Conservation (phyloP, 2,329 filamentous ascomycete species). For the Diaporthe ampelina region DNA sequence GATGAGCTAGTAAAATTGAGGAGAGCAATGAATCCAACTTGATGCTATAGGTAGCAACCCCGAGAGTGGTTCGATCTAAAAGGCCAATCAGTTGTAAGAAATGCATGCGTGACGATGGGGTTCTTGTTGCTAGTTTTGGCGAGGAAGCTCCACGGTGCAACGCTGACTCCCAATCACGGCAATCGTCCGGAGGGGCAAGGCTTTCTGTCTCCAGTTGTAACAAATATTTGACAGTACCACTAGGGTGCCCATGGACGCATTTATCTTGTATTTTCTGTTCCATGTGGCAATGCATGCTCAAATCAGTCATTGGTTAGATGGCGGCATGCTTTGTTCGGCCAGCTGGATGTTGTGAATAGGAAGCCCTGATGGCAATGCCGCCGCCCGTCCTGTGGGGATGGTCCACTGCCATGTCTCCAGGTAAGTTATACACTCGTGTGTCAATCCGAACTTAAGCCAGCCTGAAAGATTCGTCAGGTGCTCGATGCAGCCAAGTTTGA, state of each 20-base stretch:
- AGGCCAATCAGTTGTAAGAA: neutral
- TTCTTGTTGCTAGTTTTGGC: neutral
- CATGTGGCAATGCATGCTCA: neutral
- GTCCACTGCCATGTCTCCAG: no score
- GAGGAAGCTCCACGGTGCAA: neutral
- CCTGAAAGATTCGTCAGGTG: neutral
- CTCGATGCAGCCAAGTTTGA: no score
- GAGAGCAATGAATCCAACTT: neutral
- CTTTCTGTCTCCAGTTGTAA: neutral
- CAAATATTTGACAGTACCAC: neutral
- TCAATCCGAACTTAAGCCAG: no score
- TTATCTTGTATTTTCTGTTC: neutral
- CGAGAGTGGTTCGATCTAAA: neutral
- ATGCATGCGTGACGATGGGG: neutral
- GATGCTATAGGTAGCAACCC: neutral
- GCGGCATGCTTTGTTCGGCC: neutral
- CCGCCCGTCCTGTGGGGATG: no score
- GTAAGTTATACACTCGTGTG: no score
- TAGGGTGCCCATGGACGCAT: no score
- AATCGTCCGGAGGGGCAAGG: neutral
- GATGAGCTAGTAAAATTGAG: neutral
- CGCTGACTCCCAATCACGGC: constrained; percentile 9
- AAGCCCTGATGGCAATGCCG: neutral
- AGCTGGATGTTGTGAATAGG: neutral
- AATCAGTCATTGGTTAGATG: neutral